These are phyloP conservation scores for Ciborinia camelliae DNA, from an alignment of 2,329 filamentous ascomycete genomes.

Conservation along the genomic window DNA sequence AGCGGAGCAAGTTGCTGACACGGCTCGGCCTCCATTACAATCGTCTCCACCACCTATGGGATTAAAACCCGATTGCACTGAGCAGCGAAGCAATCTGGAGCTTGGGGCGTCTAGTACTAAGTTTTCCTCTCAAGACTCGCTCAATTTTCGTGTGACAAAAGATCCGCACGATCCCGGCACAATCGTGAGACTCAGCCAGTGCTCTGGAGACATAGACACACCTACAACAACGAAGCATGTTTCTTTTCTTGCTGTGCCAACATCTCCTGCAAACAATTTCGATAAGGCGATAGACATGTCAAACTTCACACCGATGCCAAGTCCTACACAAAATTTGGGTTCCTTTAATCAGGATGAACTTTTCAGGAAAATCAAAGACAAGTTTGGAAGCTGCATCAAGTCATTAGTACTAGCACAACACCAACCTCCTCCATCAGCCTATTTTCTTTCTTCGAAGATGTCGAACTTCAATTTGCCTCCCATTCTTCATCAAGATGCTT, in stretches of 20 bases:
- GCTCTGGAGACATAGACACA: constrained; percentile 43
- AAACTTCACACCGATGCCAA: background rate
- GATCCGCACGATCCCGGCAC: constrained; percentile 65
- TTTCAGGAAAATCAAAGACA: background rate
- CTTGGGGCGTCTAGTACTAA: background rate
- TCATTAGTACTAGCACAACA: background rate
- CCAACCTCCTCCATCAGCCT: constrained; percentile 41
- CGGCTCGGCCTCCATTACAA: background rate
- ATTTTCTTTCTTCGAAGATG: constrained; percentile 56
- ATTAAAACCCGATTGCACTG: background rate
- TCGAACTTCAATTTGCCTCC: constrained; percentile 56
- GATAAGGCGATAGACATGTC: background rate
- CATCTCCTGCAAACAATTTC: background rate
- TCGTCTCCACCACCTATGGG: background rate
- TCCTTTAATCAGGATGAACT: background rate
- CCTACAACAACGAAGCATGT: background rate
- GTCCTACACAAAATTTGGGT: background rate
- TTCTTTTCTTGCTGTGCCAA: background rate
- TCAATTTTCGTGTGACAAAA: constrained; percentile 75
- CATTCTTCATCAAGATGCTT: constrained; percentile 79
- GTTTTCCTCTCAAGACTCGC: constrained; percentile 40
- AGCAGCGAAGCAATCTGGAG: constrained; percentile 14
- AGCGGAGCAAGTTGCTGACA: constrained; percentile 20
- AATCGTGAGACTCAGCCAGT: constrained; percentile 63
- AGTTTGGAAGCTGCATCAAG: background rate